Evolutionary conservation across 2,329 filamentous ascomycete genomes (phyloP).

Genomic region (Fonsecaea multimorphosa): DNA sequence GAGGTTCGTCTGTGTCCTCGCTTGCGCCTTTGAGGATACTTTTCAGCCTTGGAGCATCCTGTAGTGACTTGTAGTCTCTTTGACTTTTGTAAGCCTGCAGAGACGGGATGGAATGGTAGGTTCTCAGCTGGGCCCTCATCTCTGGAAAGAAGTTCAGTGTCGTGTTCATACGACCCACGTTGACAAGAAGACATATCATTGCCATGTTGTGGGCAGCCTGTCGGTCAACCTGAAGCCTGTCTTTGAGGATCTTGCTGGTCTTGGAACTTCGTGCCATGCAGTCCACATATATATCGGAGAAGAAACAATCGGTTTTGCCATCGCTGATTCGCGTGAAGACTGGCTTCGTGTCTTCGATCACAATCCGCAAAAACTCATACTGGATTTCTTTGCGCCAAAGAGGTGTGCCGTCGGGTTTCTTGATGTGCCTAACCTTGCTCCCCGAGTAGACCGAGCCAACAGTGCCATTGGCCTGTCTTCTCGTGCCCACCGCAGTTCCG

Average conservation of each 20-base stretch:
- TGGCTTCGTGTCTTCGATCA: conserved; percentile 65
- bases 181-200: conserved; percentile 97
- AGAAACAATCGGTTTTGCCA: conserved; percentile 72
- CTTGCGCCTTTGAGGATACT: conserved; percentile 97
- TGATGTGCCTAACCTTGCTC: conserved; percentile 70
- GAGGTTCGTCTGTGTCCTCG: conserved; percentile 86
- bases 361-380: conserved; percentile 66
- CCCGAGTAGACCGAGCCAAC: conserved; percentile 71
- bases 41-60: conserved; percentile 93
- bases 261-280: conserved; percentile 99
- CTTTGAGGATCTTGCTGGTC: conserved; percentile 96
- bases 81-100: conserved; percentile 93
- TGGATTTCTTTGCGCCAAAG: conserved; percentile 72
- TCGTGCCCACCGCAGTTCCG: conserved; percentile 53
- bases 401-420: conserved; percentile 71
- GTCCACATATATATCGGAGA: conserved; percentile 97
- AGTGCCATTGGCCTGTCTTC: conserved; percentile 68
- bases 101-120: conserved; percentile 96
- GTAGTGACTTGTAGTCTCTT: conserved; percentile 95
- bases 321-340: conserved; percentile 96
- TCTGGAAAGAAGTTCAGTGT: conserved; percentile 98
- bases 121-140: conserved; percentile 96
- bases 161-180: conserved; percentile 98
- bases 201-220: conserved; percentile 96
- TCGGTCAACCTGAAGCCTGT: conserved; percentile 91